Base-by-base conservation (phyloP, 371 early-diverging fungal genomes). In the Dichotomocladium elegans region DNA sequence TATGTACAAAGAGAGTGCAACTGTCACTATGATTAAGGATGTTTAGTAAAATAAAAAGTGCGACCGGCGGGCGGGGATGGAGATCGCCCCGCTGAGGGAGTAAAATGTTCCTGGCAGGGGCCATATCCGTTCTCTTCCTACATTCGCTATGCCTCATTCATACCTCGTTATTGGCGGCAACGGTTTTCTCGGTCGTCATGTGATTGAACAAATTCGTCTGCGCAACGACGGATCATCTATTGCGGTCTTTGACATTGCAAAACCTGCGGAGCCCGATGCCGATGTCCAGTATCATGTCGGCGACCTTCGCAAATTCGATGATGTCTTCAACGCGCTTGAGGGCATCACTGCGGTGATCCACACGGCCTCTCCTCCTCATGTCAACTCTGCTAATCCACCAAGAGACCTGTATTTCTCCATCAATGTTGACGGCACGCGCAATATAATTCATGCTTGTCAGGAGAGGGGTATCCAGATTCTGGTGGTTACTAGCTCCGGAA, bases 311-410 rank as follows among this genome's bases (percentile, higher is more conserved):
- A 76, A 84, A 45, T 71, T 65, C 30, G 80, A 70, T 4, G 81
- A 84, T 57, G 81, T 95, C n/a, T 73, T 60, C 24, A 48, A 54
- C 4, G 92, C 93, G 0, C 64, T 89, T 5, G 74, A 70, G 29
- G 80, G 82, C 26, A 84, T 85, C 35, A 80, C 83, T 6, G 81
- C 83, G 47, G 94, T 94, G 29, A 87, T 95, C 66, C 95, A 96
- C 73, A 91, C 93, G 0, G 97, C 96, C 3, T 93, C 94, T 4
- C 95, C 96, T 9, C 81, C 88, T 42, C 88, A 87, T 66, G 74
- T 95, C 68, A 93, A 93, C 68, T 89, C 93, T 0, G 92, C 94
- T 11, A 91, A 93, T 25, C 94, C 96, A 3, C 81, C 89, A 30
- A 85, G 87, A 61, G 86, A 85, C 64, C 81, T 80, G 30, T 74